phyloP scores from a whole-genome alignment of 2,329 filamentous ascomycete species.

The Gaeumannomyces sp. region DNA sequence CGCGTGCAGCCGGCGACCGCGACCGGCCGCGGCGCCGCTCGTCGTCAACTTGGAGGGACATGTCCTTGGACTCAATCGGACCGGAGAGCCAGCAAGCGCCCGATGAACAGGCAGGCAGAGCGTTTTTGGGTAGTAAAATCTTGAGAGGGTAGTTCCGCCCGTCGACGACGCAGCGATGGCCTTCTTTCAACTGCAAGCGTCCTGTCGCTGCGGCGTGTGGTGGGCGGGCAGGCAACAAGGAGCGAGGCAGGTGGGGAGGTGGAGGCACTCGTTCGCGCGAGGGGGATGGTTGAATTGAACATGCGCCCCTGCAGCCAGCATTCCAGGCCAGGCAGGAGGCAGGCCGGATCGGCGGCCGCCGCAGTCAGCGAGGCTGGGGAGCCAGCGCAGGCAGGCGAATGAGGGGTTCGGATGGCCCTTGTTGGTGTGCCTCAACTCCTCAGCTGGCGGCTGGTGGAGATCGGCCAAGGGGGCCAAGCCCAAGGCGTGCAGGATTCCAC shows the following conservation, averaged over 20 bases:
- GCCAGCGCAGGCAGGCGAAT: not conserved
- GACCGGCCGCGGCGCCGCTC: conserved; percentile 39
- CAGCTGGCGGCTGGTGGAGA: not conserved
- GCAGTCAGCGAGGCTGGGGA: not conserved
- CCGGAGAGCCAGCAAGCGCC: not conserved
- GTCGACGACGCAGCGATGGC: not conserved
- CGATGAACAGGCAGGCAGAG: not conserved
- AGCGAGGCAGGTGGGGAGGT: not conserved
- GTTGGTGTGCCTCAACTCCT: not conserved
- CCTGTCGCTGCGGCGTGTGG: not conserved
- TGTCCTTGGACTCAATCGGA: conserved; percentile 21
- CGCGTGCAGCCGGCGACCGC: conserved; percentile 33
- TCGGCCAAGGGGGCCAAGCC: not conserved
- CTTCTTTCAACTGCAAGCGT: not conserved
- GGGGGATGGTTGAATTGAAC: not conserved
- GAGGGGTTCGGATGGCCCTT: not conserved
- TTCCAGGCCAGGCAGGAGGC: no score
- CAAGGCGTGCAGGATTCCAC: not conserved
- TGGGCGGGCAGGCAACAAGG: not conserved
- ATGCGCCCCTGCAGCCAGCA: no score
- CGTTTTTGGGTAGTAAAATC: not conserved
- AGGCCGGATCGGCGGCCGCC: not conserved
- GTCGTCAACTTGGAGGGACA: conserved; percentile 47
- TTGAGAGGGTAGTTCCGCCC: not conserved
- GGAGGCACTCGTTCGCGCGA: not conserved